Base-by-base conservation (phyloP, 345 rosid species). In the Microcos paniculata region DNA sequence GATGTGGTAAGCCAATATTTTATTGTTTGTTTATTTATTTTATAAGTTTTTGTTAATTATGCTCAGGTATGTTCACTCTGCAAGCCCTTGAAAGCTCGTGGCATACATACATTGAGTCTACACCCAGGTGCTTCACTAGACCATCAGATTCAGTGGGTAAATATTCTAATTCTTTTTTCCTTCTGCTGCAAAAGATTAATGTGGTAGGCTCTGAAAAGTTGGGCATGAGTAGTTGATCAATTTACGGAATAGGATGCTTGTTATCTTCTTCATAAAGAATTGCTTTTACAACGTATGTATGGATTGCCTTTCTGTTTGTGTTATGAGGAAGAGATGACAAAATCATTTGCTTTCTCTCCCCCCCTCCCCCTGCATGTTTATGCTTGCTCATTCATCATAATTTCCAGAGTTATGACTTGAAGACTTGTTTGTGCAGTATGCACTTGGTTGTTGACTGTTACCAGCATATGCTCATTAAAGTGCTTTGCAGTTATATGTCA, bases 131-230 rank as follows among this genome's bases (percentile, higher is more conserved):
- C 94, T 42, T 76, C 92, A 19, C 15, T 92, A 77, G 92, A 88
- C 82, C 98, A 87, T 78, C 98, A 96, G 82, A 93, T n/a, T 91
- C 66, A 78, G 72, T 0, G 99, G 99, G 98, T 94, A 92, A 72
- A 62, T 59, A 73, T 21, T 35, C 75, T 24, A 9, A 38, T 40
- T 56, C 42, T 80, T 48, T 43, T 13, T 46, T 62, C 74, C 26
- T 30, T 78, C 2, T 56, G 23, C 4, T 59, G 42, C 43, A 30
- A 75, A 26, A 57, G 33, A 49, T 53, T 23, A 51, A 67, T 76
- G 53, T 53, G 12, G 10, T 26, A 4, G 18, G 4, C 61, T 31
- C 45, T 43, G 21, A 35, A 26, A n/a, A 43, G 13, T 42, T 42
- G 42, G 69, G 40, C 15, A 62, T 42, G 16, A 30, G 3, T 49